phyloP scores from a whole-genome alignment of 1,139 yeast species.

The Geotrichum klebahnii region DNA sequence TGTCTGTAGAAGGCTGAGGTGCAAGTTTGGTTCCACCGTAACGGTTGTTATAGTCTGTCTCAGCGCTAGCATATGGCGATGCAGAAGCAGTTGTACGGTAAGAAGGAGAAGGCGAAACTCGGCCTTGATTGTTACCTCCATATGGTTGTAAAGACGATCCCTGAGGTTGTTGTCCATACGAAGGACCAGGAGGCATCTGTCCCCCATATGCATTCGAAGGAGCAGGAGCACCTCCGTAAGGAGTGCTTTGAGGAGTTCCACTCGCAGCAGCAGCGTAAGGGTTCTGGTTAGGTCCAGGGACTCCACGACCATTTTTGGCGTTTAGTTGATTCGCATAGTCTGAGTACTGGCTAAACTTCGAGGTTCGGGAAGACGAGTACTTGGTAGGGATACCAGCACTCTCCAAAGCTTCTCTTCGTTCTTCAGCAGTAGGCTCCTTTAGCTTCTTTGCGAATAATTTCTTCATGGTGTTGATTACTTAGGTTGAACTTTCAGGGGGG shows the following conservation, averaged over 20 bases:
- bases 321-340: constrained; percentile 34
- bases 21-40: constrained; percentile 27
- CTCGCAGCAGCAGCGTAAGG: constrained; percentile 22
- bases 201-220: constrained; percentile 7
- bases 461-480: constrained; percentile 29
- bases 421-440: constrained; percentile 40
- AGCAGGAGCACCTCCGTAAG: constrained; percentile 41
- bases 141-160: neutral
- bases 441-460: constrained; percentile 36
- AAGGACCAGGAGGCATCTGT: neutral
- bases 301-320: constrained; percentile 18
- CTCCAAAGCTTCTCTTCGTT: constrained; percentile 34
- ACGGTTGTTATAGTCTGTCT: constrained; percentile 28
- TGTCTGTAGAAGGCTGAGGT: constrained; percentile 31
- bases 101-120: constrained; percentile 22
- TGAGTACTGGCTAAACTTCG: constrained; percentile 39
- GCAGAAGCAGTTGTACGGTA: constrained; percentile 15
- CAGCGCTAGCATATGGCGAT: constrained; percentile 34
- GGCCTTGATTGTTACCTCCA: constrained; percentile 42
- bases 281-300: constrained; percentile 20
- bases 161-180: neutral
- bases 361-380: constrained; percentile 30
- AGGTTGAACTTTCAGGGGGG: neutral
- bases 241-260: constrained; percentile 26
- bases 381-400: constrained; percentile 31